Evolutionary conservation across 352 stramenopile species (phyloP).

Genomic region (Pythium brachiatum): DNA sequence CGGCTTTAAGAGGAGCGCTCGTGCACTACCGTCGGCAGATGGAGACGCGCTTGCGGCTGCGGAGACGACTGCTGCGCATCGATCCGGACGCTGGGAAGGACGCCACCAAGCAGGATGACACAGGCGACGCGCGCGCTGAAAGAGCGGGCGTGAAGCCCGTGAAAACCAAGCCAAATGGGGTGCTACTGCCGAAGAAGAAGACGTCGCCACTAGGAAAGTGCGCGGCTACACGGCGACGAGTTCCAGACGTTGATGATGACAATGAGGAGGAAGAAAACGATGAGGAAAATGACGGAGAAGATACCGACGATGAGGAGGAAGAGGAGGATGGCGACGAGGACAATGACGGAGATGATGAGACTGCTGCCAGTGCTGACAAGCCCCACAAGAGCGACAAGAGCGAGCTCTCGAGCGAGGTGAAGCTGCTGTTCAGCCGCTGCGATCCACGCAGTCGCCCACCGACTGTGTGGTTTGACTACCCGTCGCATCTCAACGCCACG

Average conservation of each 20-base stretch:
- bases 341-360: not conserved
- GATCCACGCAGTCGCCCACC: slow-evolving; percentile 42
- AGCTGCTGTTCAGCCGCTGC: slow-evolving; percentile 53
- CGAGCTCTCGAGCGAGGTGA: slow-evolving; percentile 35
- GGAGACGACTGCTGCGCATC: slow-evolving; percentile 44
- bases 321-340: slow-evolving; percentile 25
- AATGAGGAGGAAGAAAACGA: slow-evolving; percentile 51
- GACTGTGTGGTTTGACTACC: slow-evolving; percentile 91
- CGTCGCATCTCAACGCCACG: slow-evolving; percentile 51
- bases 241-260: slow-evolving; percentile 33
- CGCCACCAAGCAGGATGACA: not conserved
- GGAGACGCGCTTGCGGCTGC: slow-evolving; percentile 40
- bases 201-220: slow-evolving; percentile 29
- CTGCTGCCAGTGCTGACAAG: slow-evolving; percentile 10
- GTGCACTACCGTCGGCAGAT: slow-evolving; percentile 20
- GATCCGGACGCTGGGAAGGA: slow-evolving; percentile 13
- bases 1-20: not conserved
- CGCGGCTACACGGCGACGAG: slow-evolving; percentile 4
- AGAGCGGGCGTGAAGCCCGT: not conserved
- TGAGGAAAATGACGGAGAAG: slow-evolving; percentile 6
- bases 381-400: slow-evolving; percentile 32
- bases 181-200: slow-evolving; percentile 13
- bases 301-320: slow-evolving; percentile 25
- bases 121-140: not conserved
- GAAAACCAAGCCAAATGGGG: not conserved